Percentiles rank a stretch among this genome's conserved stretches.
Conservation (phyloP, 208 protist genomes). For the Naegleria gruberi region DNA sequence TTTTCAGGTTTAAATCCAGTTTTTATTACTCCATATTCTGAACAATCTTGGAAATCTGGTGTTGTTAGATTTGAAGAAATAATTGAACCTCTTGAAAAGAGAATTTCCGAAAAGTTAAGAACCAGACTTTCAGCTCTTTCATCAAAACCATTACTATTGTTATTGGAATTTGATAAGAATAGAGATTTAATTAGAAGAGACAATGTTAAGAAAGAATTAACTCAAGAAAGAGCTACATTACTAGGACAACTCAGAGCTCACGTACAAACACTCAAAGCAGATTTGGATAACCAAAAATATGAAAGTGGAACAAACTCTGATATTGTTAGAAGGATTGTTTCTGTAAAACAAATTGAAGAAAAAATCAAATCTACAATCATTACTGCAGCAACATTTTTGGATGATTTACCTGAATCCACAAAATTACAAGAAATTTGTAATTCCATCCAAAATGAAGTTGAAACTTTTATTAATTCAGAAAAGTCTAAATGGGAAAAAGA, state of each 20-base stretch:
- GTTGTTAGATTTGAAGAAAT: slow-evolving; percentile 51
- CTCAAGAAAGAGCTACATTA: neutral
- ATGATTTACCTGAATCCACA: neutral
- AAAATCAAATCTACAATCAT: neutral
- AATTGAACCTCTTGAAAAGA: slow-evolving; percentile 58
- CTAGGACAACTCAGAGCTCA: neutral
- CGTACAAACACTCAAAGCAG: neutral
- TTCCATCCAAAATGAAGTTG: neutral
- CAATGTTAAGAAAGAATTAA: neutral
- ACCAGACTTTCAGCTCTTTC: slow-evolving; percentile 63
- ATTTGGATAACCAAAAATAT: neutral
- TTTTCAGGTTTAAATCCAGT: slow-evolving; percentile 37
- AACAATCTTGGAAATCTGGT: slow-evolving; percentile 60
- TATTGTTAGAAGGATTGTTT: neutral
- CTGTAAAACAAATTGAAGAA: slow-evolving; percentile 6
- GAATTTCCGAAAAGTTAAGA: slow-evolving; percentile 57
- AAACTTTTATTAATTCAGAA: neutral
- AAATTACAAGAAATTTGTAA: neutral
- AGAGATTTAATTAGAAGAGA: neutral
- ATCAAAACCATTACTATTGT: slow-evolving; percentile 38
- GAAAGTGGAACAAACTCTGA: neutral
- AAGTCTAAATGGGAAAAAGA: neutral
- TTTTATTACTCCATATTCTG: neutral
- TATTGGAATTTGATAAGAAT: neutral
- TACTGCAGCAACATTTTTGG: neutral